A percentile compares a stretch with the other conserved stretches of the same genome.
Conservation (phyloP, 2,329 filamentous ascomycete genomes). For the Neonectria magnoliae region DNA sequence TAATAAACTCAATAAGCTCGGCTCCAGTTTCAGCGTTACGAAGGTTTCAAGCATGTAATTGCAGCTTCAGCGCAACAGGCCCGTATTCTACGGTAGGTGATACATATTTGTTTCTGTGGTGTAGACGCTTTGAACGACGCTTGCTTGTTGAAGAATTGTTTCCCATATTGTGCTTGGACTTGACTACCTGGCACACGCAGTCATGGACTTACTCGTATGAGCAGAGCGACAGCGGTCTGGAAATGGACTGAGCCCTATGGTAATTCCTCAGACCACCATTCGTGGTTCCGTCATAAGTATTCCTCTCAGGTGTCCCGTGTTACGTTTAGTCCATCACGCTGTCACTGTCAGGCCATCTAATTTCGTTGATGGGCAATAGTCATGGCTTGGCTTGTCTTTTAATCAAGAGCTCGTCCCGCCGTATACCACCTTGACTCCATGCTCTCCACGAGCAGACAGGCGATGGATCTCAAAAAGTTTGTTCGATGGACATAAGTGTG, state of each 20-base stretch:
- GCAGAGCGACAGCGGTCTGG: not conserved
- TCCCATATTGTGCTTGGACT: not conserved
- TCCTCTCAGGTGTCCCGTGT: not conserved
- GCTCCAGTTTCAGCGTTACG: not conserved
- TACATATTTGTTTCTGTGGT: not conserved
- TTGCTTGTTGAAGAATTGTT: not conserved
- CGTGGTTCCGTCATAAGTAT: not conserved
- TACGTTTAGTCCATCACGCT: constrained; percentile 1
- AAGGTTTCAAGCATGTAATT: not conserved
- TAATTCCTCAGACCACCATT: not conserved
- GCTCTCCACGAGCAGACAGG: not conserved
- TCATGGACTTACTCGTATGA: not conserved
- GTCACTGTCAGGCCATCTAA: constrained; percentile 13
- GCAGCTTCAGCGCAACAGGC: not conserved
- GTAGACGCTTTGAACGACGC: too few species aligned
- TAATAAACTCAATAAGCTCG: not conserved
- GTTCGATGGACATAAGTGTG: too few species aligned
- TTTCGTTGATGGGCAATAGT: constrained; percentile 21
- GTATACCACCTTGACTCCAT: not conserved
- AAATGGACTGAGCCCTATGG: not conserved
- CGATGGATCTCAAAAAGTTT: too few species aligned
- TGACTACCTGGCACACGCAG: too few species aligned
- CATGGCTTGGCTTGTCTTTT: constrained; percentile 9
- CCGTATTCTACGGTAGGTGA: not conserved
- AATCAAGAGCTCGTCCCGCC: constrained; percentile 19